Percentiles rank a stretch among this genome's conserved stretches.
Conservation (phyloP, 768 basidiomycete species). For the Rhizopogon rudus region DNA sequence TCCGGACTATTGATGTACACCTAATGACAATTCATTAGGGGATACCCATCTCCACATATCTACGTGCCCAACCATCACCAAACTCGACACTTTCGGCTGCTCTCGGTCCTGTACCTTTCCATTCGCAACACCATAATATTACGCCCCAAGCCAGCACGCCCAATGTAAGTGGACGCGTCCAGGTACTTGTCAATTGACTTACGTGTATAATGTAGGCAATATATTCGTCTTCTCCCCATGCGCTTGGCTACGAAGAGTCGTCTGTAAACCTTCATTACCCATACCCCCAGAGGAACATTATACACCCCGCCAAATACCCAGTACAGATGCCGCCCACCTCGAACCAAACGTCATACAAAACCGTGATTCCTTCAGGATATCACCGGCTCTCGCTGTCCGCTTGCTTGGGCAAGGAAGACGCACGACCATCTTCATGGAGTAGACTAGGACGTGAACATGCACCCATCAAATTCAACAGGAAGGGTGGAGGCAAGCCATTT, state of each 20-base stretch:
- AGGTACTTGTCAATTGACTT: not conserved
- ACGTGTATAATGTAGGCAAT: not conserved
- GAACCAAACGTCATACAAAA: slow-evolving; percentile 4
- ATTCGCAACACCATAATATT: not conserved
- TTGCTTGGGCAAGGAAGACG: slow-evolving; percentile 9
- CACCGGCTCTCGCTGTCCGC: slow-evolving; percentile 10
- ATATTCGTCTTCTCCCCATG: slow-evolving; percentile 20
- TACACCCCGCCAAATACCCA: slow-evolving; percentile 18
- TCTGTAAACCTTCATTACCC: slow-evolving; percentile 18
- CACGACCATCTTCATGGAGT: not conserved
- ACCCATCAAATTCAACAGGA: slow-evolving; percentile 27
- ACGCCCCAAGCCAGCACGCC: not conserved
- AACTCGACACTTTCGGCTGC: not conserved
- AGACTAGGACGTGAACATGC: slow-evolving; percentile 12
- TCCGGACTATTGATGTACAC: not conserved
- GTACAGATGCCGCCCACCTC: slow-evolving; percentile 3
- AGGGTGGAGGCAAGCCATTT: slow-evolving; percentile 21
- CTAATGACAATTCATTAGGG: not conserved
- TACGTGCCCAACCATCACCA: slow-evolving; percentile 6
- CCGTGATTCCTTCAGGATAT: slow-evolving; percentile 16
- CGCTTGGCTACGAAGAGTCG: slow-evolving; percentile 14
- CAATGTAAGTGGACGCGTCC: not conserved
- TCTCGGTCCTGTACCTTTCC: not conserved
- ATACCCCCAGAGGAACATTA: slow-evolving; percentile 24
- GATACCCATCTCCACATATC: not conserved